Conservation (phyloP, 1,284 basidiomycete genomes). For the Ceratobasidium sp. region DNA sequence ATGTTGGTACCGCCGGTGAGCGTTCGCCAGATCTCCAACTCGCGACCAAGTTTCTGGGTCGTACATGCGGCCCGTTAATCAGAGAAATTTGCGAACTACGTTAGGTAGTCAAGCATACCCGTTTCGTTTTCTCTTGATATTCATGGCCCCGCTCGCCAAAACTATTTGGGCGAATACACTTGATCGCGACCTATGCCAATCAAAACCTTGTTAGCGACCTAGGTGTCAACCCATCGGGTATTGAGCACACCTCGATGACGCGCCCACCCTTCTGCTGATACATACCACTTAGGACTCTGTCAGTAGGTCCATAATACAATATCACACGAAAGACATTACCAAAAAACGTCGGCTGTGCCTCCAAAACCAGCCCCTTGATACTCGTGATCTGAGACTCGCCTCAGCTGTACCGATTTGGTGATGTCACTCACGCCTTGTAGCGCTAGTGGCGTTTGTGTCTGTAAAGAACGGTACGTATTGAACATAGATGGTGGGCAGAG, state of each 20-base stretch:
- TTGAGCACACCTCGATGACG: neutral
- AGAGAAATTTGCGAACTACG: neutral
- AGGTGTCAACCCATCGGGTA: neutral
- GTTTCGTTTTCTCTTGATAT: neutral
- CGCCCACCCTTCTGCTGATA: neutral
- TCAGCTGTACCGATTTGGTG: neutral
- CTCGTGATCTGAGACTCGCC: neutral
- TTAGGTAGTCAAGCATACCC: neutral
- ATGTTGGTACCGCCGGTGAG: constrained; percentile 10
- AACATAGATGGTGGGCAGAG: neutral
- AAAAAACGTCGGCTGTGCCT: constrained; percentile 8
- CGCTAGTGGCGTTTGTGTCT: neutral
- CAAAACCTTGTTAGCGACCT: neutral
- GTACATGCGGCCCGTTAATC: neutral
- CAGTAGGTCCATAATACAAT: neutral
- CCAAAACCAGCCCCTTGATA: constrained; percentile 28
- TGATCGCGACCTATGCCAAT: constrained; percentile 5
- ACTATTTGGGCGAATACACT: constrained; percentile 1
- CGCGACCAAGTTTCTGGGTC: constrained; percentile 15
- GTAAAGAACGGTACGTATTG: neutral
- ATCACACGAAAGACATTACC: neutral
- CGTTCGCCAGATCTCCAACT: constrained; percentile 7
- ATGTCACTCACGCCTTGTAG: constrained; percentile 5
- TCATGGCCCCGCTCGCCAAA: neutral
- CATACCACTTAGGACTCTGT: neutral